Conservation (phyloP, 2,329 filamentous ascomycete genomes). For the Cryphonectria naterciae region DNA sequence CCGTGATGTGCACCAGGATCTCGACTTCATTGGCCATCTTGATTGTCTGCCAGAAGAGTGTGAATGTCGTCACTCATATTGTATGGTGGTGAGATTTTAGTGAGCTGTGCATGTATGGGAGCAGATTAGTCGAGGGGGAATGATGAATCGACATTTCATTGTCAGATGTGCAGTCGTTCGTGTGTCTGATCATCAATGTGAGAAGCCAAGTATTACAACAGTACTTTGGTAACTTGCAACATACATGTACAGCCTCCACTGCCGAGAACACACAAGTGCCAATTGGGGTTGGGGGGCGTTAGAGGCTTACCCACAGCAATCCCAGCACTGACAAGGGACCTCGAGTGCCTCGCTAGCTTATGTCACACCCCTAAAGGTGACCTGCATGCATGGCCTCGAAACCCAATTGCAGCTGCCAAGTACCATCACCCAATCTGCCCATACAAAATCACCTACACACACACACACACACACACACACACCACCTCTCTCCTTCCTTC, state of each 20-base stretch:
- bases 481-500: neutral
- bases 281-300: neutral
- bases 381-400: slow-evolving; percentile 5
- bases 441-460: neutral
- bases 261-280: neutral
- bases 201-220: neutral
- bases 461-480: no score
- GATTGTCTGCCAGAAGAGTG: neutral
- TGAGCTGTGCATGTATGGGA: neutral
- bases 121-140: neutral
- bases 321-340: neutral
- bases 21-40: slow-evolving; percentile 46
- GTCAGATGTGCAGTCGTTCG: neutral
- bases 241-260: neutral
- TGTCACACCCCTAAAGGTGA: neutral
- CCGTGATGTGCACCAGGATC: slow-evolving; percentile 60
- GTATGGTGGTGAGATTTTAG: neutral
- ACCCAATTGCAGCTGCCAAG: slow-evolving; percentile 2
- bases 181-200: neutral
- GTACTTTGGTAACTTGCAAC: neutral
- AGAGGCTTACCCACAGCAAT: neutral
- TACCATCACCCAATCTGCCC: neutral
- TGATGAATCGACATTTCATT: neutral
- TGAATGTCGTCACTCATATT: neutral
- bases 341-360: neutral